Conservation (phyloP, 106 monocot genomes). For the Dioscorea dumetorum region DNA sequence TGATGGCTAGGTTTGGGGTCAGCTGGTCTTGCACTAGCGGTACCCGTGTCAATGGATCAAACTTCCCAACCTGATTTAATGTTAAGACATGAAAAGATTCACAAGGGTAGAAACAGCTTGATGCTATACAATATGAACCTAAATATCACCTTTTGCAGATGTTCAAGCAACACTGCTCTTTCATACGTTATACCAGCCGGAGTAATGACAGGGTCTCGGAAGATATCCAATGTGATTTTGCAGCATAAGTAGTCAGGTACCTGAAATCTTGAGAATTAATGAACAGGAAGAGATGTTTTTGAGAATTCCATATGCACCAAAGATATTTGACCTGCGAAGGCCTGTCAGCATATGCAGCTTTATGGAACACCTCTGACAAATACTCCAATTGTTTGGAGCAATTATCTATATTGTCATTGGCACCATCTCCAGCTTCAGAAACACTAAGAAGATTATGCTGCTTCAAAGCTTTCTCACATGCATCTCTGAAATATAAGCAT, state of each 20-base stretch:
- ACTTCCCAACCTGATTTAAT: conserved; percentile 25
- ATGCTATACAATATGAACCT: neutral
- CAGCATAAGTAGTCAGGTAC: conserved; percentile 89
- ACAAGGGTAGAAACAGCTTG: neutral
- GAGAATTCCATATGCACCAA: neutral
- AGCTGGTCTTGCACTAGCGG: conserved; percentile 24
- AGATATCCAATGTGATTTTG: conserved; percentile 77
- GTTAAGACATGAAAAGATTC: neutral
- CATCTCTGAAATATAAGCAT: conserved; percentile 30
- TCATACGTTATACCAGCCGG: conserved; percentile 86
- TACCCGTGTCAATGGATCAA: conserved; percentile 31
- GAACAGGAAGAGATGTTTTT: too few species aligned
- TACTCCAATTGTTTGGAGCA: conserved; percentile 20
- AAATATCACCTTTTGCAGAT: conserved; percentile 50
- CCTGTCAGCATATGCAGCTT: conserved; percentile 28
- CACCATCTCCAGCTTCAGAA: conserved; percentile 8
- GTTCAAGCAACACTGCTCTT: conserved; percentile 62
- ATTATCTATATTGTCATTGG: conserved; percentile 21
- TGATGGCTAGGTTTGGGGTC: conserved; percentile 35
- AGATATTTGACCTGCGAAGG: conserved; percentile 39
- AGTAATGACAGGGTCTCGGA: conserved; percentile 79
- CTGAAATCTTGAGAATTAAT: conserved; percentile 16
- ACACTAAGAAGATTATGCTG: conserved; percentile 27
- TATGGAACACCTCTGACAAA: conserved; percentile 49
- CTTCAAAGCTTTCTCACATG: conserved; percentile 59